Percentiles rank a stretch among this genome's conserved stretches.
phyloP scores from a whole-genome alignment of 495 filamentous ascomycete genomes.

The Cercophora scortea region DNA sequence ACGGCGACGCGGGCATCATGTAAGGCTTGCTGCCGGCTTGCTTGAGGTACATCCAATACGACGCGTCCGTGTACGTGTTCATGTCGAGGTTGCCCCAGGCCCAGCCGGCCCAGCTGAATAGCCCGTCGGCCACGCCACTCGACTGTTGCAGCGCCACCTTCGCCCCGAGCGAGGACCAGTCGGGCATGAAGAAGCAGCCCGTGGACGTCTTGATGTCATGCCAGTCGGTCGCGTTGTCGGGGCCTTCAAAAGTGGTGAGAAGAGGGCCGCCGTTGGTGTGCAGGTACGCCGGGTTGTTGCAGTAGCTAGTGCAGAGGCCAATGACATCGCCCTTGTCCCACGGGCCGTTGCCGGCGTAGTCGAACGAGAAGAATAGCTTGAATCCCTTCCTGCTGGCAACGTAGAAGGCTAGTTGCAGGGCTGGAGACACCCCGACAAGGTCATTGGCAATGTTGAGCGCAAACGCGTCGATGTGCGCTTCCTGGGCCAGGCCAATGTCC shows the following conservation, averaged over 20 bases:
- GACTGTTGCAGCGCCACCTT: neutral
- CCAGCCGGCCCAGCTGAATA: slow-evolving; percentile 49
- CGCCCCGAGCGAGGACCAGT: slow-evolving; percentile 21
- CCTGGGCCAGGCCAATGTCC: slow-evolving; percentile 25
- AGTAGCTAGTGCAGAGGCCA: slow-evolving; percentile 38
- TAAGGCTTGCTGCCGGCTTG: slow-evolving; percentile 33
- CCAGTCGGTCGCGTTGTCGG: slow-evolving; percentile 21
- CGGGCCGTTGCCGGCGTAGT: slow-evolving; percentile 38
- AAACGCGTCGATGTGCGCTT: slow-evolving; percentile 9
- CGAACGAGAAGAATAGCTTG: slow-evolving; percentile 55
- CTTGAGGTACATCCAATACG: slow-evolving; percentile 29
- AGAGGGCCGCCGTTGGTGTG: slow-evolving; percentile 35
- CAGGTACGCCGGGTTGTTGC: slow-evolving; percentile 40
- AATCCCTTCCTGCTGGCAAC: slow-evolving; percentile 47
- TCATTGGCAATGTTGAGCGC: slow-evolving; percentile 32
- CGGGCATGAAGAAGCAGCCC: slow-evolving; percentile 25
- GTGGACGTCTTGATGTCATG: slow-evolving; percentile 16
- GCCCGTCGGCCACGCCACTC: slow-evolving; percentile 43
- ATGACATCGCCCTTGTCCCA: slow-evolving; percentile 34
- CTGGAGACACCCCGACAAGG: slow-evolving; percentile 37
- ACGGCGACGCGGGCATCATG: slow-evolving; percentile 53
- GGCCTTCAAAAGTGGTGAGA: slow-evolving; percentile 52
- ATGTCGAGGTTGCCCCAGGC: slow-evolving; percentile 35
- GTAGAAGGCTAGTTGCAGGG: slow-evolving; percentile 43
- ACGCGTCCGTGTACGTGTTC: slow-evolving; percentile 36